phyloP scores from a whole-genome alignment of 2,329 filamentous ascomycete genomes.

The Penicillium sumatraense region DNA sequence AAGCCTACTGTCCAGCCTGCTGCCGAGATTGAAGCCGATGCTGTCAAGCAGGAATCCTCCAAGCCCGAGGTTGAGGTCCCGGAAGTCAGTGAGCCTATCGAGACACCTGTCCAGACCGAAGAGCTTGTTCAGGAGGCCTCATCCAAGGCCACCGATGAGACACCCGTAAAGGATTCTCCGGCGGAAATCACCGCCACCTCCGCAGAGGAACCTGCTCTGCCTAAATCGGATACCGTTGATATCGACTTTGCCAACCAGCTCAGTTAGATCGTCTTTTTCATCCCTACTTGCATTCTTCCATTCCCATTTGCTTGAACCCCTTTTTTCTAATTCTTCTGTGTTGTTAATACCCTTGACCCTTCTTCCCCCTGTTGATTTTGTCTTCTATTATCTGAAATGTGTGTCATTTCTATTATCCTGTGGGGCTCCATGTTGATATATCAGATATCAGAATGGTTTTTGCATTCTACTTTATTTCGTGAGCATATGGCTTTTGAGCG shows the following conservation, averaged over 20 bases:
- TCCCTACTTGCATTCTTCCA: slow-evolving; percentile 8
- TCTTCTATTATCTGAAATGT: not conserved
- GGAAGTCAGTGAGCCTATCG: slow-evolving; percentile 2
- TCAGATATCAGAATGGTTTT: not conserved
- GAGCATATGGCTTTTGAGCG: slow-evolving; percentile 24
- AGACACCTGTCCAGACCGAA: slow-evolving; percentile 1
- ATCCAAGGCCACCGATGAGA: slow-evolving; percentile 5
- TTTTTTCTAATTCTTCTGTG: slow-evolving; percentile 16
- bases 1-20: slow-evolving; percentile 8
- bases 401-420: not conserved
- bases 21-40: not conserved
- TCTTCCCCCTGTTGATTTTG: not conserved
- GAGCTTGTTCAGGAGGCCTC: slow-evolving; percentile 41
- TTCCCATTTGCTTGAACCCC: not conserved
- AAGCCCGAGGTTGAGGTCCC: slow-evolving; percentile 4
- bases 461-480: slow-evolving; percentile 14
- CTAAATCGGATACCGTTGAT: slow-evolving; percentile 26
- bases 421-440: not conserved
- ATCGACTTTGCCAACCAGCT: slow-evolving; percentile 32
- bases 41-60: slow-evolving; percentile 8
- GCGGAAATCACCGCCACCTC: not conserved
- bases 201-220: slow-evolving; percentile 13
- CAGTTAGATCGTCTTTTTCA: slow-evolving; percentile 16
- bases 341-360: slow-evolving; percentile 17
- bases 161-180: not conserved